Evolutionary conservation across 176 grass and related monocot genomes (phyloP).

Genomic region (Metroxylon sagu): DNA sequence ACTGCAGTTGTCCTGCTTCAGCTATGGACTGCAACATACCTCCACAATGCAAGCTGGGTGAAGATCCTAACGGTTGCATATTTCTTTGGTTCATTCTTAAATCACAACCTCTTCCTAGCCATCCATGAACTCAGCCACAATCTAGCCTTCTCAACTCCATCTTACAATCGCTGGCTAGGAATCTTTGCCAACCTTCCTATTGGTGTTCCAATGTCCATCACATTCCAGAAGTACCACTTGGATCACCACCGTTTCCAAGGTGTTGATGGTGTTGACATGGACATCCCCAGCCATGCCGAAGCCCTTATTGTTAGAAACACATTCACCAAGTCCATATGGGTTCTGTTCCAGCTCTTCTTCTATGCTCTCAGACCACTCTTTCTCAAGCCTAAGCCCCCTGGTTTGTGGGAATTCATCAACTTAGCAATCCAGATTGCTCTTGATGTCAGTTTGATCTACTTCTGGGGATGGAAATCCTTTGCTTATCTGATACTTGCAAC

Average conservation of each 20-base stretch:
- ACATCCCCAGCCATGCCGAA: constrained; percentile 62
- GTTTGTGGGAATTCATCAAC: constrained; percentile 86
- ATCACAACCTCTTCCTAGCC: constrained; percentile 94
- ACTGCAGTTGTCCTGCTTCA: constrained; percentile 60
- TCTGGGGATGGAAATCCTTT: constrained; percentile 62
- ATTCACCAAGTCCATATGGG: constrained; percentile 65
- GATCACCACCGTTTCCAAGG: constrained; percentile 97
- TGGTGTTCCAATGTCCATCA: constrained; percentile 86
- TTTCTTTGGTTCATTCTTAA: constrained; percentile 93
- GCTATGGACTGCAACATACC: constrained; percentile 56
- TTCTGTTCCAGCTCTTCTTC: constrained; percentile 85
- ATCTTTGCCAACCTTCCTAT: constrained; percentile 96
- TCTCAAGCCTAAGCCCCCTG: constrained; percentile 74
- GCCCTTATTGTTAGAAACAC: constrained; percentile 36
- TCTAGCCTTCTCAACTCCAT: constrained; percentile 77
- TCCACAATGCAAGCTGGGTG: constrained; percentile 55
- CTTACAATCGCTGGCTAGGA: constrained; percentile 70
- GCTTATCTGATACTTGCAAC: constrained; percentile 69
- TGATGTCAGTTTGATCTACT: constrained; percentile 37
- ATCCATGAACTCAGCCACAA: constrained; percentile 98
- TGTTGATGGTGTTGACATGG: constrained; percentile 84
- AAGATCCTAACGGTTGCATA: constrained; percentile 66
- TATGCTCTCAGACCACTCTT: constrained; percentile 75
- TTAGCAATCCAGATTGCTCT: constrained; percentile 51
- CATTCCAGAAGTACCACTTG: constrained; percentile 95